Conservation (phyloP, 306 rosid species). For the Prinsepia uniflora region DNA sequence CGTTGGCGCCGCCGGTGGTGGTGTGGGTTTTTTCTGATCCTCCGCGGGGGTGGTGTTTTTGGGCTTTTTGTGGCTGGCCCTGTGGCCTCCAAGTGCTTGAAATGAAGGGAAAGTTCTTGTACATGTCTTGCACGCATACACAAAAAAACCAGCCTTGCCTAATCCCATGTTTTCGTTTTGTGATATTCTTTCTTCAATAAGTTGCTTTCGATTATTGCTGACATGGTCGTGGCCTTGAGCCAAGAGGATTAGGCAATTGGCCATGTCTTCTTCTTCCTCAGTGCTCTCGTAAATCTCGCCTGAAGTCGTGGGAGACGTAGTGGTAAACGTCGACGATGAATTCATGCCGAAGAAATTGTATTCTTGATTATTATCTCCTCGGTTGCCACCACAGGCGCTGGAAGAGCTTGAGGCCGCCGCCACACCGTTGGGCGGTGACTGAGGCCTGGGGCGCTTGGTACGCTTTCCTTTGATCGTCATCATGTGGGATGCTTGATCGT, state of each 20-base stretch:
- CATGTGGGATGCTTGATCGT: conserved; percentile 19
- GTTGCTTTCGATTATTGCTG: neutral
- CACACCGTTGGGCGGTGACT: conserved; percentile 35
- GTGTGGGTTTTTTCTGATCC: conserved; percentile 29
- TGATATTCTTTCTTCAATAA: neutral
- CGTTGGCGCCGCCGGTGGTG: neutral
- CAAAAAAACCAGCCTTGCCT: conserved; percentile 30
- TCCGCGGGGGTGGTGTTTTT: conserved; percentile 15
- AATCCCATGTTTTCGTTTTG: neutral
- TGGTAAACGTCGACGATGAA: conserved; percentile 13
- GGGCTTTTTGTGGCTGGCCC: conserved; percentile 86
- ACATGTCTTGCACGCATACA: conserved; percentile 90
- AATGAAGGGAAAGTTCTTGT: conserved; percentile 82
- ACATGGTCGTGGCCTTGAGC: conserved; percentile 58
- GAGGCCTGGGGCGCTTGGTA: conserved; percentile 49
- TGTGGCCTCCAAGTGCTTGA: conserved; percentile 97
- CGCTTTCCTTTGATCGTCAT: conserved; percentile 51
- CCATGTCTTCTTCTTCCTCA: conserved; percentile 92
- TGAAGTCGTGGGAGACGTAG: conserved; percentile 42
- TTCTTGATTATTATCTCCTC: neutral
- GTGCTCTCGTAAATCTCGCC: conserved; percentile 36
- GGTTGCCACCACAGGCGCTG: conserved; percentile 24
- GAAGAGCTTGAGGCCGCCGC: conserved; percentile 54
- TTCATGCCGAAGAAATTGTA: conserved; percentile 16
- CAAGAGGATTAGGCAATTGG: conserved; percentile 79